Conservation (phyloP, 1,284 basidiomycete species). For the Austropuccinia psidii region DNA sequence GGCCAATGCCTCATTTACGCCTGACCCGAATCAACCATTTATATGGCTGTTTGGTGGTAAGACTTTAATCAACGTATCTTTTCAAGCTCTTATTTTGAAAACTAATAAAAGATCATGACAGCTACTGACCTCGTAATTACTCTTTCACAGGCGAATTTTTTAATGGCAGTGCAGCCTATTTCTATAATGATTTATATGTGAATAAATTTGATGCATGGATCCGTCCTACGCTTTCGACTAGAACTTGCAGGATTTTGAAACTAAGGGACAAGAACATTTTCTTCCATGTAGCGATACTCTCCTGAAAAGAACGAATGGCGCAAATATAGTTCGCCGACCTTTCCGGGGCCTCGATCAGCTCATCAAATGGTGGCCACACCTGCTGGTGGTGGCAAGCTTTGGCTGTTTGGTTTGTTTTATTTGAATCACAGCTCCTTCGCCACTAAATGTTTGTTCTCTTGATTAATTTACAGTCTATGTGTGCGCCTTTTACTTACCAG, state of each 20-base stretch:
- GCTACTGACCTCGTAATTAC: background rate
- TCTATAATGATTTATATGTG: conserved; percentile 34
- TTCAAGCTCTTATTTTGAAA: too few species aligned
- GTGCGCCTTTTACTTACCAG: conserved; percentile 47
- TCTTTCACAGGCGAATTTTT: conserved; percentile 17
- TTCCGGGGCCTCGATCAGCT: conserved; percentile 73
- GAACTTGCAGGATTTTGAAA: too few species aligned
- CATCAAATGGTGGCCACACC: conserved; percentile 69
- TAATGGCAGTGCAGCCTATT: conserved; percentile 18
- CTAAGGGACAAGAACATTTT: too few species aligned
- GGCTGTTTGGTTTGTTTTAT: conserved; percentile 61
- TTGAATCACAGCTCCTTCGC: background rate
- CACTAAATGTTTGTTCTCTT: background rate
- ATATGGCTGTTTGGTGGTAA: conserved; percentile 31
- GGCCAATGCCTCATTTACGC: conserved; percentile 68
- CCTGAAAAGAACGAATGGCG: conserved; percentile 85
- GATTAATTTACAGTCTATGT: background rate
- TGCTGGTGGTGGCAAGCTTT: conserved; percentile 70
- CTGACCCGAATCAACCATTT: conserved; percentile 51
- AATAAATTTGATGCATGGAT: too few species aligned
- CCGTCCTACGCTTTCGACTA: too few species aligned
- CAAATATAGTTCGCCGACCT: conserved; percentile 69
- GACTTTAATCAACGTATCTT: background rate
- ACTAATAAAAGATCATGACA: background rate
- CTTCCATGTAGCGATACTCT: conserved; percentile 60